These are phyloP conservation scores for Neurospora tetrasperma DNA, from an alignment of 495 filamentous ascomycete genomes.

Conservation along the genomic window DNA sequence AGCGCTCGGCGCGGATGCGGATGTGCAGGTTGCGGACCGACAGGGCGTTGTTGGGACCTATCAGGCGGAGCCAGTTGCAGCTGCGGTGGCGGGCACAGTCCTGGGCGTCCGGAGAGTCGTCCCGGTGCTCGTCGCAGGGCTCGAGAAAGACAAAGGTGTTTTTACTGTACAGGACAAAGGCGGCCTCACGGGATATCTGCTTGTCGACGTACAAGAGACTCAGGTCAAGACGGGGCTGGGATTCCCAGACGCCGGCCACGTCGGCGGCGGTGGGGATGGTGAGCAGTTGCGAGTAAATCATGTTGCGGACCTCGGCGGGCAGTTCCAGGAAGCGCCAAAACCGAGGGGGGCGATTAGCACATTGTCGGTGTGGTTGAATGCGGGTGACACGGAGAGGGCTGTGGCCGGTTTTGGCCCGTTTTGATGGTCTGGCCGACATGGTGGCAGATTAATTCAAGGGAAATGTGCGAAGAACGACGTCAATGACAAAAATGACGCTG, in stretches of 20 bases:
- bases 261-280: neutral
- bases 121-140: slow-evolving; percentile 6
- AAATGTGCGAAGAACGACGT: neutral
- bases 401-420: neutral
- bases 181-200: slow-evolving; percentile 7
- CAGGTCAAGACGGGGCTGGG: slow-evolving; percentile 3
- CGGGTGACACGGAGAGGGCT: slow-evolving; percentile 1
- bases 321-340: slow-evolving; percentile 3
- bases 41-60: slow-evolving; percentile 1
- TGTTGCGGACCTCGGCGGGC: slow-evolving; percentile 2
- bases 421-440: neutral
- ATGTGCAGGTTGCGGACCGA: slow-evolving; percentile 10
- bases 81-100: neutral
- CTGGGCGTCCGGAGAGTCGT: neutral
- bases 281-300: slow-evolving; percentile 1
- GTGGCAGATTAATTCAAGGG: neutral
- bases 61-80: slow-evolving; percentile 1
- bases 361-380: slow-evolving; percentile 5
- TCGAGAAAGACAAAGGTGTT: slow-evolving; percentile 17
- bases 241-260: neutral
- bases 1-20: slow-evolving; percentile 9
- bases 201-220: slow-evolving; percentile 6
- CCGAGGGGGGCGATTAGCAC: slow-evolving; percentile 2
- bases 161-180: slow-evolving; percentile 7
- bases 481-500: neutral